Conservation (phyloP, 768 basidiomycete genomes). For the Lactifluus echinatus region DNA sequence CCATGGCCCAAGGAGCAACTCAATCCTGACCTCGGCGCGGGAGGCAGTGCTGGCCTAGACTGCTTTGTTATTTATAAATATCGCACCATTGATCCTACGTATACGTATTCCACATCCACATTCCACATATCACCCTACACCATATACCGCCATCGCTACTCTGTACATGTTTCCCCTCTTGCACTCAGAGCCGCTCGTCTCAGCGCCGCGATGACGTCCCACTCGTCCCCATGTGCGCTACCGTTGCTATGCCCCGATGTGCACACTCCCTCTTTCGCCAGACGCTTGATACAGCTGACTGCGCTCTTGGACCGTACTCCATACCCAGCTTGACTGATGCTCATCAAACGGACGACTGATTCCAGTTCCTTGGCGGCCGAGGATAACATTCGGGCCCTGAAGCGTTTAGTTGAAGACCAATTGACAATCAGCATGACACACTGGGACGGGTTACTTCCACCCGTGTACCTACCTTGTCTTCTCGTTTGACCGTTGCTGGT, state of each 20-base stretch:
- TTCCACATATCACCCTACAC: neutral
- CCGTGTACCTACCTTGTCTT: conserved; percentile 7
- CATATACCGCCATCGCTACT: neutral
- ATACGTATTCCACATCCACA: neutral
- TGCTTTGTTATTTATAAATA: neutral
- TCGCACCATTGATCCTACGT: no score
- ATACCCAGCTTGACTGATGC: conserved; percentile 45
- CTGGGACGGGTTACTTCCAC: neutral
- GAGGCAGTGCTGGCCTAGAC: neutral
- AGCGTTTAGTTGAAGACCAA: neutral
- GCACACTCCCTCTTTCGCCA: conserved; percentile 1
- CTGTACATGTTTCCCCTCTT: neutral
- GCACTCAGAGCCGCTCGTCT: conserved; percentile 1
- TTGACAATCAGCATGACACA: neutral
- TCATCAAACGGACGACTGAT: conserved; percentile 39
- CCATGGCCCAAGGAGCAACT: neutral
- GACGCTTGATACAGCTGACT: neutral
- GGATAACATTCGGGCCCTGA: conserved; percentile 36
- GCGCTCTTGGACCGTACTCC: conserved; percentile 16
- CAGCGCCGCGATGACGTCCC: conserved; percentile 1
- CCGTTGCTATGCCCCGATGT: neutral
- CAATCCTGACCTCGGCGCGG: neutral
- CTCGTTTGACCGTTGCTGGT: conserved; percentile 24
- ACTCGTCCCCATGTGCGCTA: neutral
- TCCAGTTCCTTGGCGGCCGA: conserved; percentile 41